A percentile compares a stretch with the other conserved stretches of the same genome.
These are phyloP conservation scores for Byssothecium circinans DNA, from an alignment of 2,329 filamentous ascomycete species.

Conservation along the genomic window DNA sequence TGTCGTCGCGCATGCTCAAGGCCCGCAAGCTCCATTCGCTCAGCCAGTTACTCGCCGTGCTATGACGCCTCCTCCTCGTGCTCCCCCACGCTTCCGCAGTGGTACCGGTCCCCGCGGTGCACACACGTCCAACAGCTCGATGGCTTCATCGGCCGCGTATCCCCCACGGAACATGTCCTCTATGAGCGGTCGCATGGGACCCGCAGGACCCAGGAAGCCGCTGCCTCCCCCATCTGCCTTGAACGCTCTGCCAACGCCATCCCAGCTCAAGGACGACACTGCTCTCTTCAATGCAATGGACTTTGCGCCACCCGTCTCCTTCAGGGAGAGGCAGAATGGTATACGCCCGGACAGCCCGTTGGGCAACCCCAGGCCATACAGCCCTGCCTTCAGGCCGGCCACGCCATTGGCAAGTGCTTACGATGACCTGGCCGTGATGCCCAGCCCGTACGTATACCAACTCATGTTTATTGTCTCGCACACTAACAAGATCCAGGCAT, in stretches of 20 bases:
- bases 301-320: conserved; percentile 75
- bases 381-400: conserved; percentile 69
- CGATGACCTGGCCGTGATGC: conserved; percentile 81
- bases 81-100: conserved; percentile 57
- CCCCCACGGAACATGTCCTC: conserved; percentile 46
- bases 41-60: conserved; percentile 84
- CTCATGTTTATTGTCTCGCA: not conserved
- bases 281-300: conserved; percentile 71
- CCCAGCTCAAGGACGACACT: conserved; percentile 79
- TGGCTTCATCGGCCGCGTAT: conserved; percentile 48
- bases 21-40: conserved; percentile 65
- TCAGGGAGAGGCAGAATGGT: conserved; percentile 68
- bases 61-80: conserved; percentile 88
- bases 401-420: conserved; percentile 82
- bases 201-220: conserved; percentile 59
- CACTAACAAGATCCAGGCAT: conserved; percentile 56
- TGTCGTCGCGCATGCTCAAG: conserved; percentile 52
- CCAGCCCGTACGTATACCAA: conserved; percentile 76
- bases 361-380: conserved; percentile 67
- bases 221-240: conserved; percentile 75
- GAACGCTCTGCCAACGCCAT: conserved; percentile 78
- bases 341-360: conserved; percentile 61
- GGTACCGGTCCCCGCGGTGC: conserved; percentile 34
- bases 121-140: conserved; percentile 53
- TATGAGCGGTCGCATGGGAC: conserved; percentile 41